phyloP scores from a whole-genome alignment of 306 rosid species.

The Calophaca sinica region DNA sequence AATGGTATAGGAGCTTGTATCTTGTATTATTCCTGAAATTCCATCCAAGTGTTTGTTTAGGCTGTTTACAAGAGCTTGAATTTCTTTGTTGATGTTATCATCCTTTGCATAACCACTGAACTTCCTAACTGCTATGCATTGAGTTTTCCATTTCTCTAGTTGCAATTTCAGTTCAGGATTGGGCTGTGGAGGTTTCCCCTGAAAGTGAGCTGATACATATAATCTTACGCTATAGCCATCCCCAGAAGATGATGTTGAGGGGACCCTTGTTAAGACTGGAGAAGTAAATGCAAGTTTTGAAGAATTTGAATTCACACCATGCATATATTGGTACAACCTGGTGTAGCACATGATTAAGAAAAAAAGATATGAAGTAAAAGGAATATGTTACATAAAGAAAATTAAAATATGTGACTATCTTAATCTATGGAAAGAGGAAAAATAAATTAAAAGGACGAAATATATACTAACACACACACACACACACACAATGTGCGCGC shows the following conservation, averaged over 20 bases:
- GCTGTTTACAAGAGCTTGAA: conserved; percentile 57
- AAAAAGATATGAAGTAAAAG: no score
- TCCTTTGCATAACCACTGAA: conserved; percentile 78
- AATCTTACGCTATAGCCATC: conserved; percentile 53
- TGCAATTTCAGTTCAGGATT: conserved; percentile 61
- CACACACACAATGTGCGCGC: no score
- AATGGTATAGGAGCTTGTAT: conserved; percentile 52
- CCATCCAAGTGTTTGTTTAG: conserved; percentile 47
- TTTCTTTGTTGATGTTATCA: conserved; percentile 56
- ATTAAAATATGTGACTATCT: neutral
- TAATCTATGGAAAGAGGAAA: no score
- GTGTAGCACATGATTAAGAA: conserved; percentile 29
- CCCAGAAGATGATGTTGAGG: conserved; percentile 46
- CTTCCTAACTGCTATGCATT: conserved; percentile 69
- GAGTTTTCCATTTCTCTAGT: conserved; percentile 61
- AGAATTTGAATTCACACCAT: conserved; percentile 66
- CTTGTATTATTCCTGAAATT: conserved; percentile 42
- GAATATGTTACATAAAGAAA: neutral
- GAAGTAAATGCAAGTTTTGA: conserved; percentile 58
- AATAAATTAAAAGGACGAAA: no score
- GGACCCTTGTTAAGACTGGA: conserved; percentile 67
- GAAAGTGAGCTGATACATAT: conserved; percentile 50
- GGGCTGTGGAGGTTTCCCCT: conserved; percentile 62
- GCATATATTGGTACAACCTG: conserved; percentile 79
- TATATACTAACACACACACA: no score